Evolutionary conservation across 176 grass and related monocot genomes (phyloP).

Genomic region (Secale cereale): DNA sequence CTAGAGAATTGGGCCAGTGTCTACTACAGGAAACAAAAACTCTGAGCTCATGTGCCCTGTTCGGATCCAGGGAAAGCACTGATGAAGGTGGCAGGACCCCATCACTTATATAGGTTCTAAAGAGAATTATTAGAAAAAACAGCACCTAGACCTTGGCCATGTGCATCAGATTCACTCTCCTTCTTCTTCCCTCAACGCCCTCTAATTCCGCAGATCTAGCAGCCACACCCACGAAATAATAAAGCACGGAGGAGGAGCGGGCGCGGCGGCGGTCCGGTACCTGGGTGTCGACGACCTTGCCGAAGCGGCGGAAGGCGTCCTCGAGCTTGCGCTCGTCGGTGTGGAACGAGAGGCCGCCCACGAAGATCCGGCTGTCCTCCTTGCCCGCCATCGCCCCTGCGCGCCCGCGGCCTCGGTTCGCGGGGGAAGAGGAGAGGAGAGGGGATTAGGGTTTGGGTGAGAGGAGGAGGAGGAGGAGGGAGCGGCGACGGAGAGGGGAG

Average conservation of each 20-base stretch:
- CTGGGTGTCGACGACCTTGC: constrained; percentile 80
- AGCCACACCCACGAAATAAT: background rate
- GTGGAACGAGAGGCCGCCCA: constrained; percentile 72
- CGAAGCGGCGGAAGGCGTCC: constrained; percentile 69
- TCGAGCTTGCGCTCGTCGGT: constrained; percentile 68
- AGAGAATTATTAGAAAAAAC: background rate
- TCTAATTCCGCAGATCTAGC: constrained; percentile 23
- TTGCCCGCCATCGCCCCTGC: constrained; percentile 47
- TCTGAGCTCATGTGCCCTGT: background rate
- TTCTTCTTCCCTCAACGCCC: background rate
- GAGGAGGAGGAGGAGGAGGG: background rate
- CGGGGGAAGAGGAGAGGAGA: background rate
- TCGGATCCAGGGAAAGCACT: background rate
- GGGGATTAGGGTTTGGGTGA: background rate
- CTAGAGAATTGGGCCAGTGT: background rate
- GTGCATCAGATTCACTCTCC: constrained; percentile 7
- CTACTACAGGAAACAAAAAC: background rate
- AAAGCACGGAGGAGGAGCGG: background rate
- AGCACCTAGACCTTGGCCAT: background rate
- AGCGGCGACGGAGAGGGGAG: background rate
- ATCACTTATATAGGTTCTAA: background rate
- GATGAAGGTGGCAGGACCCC: background rate
- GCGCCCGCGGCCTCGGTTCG: background rate
- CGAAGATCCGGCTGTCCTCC: constrained; percentile 84
- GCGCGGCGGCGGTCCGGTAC: background rate